phyloP scores from a whole-genome alignment of 768 basidiomycete genomes.

The Bullera alba region DNA sequence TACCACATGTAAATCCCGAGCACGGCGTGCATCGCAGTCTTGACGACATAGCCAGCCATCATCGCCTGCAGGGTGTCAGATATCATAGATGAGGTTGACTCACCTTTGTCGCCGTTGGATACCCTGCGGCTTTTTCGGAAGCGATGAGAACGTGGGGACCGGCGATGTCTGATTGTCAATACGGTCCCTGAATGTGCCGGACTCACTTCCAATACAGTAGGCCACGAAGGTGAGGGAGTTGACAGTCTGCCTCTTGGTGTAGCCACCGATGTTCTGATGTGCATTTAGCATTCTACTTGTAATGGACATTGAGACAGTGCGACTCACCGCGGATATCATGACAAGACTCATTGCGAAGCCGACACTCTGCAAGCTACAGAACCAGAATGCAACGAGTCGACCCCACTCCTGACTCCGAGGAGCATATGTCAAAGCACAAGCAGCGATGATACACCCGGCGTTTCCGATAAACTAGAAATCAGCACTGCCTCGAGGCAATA shows the following conservation, averaged over 20 bases:
- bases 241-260: constrained; percentile 38
- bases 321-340: too few relatives aligned
- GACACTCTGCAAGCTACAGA: constrained; percentile 35
- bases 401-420: constrained; percentile 39
- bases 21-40: constrained; percentile 30
- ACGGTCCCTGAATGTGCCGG: too few relatives aligned
- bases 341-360: constrained; percentile 46
- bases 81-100: too few relatives aligned
- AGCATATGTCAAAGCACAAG: constrained; percentile 44
- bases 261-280: constrained; percentile 40
- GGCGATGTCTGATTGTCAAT: too few relatives aligned
- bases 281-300: too few relatives aligned
- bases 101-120: constrained; percentile 38
- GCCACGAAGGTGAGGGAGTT: constrained; percentile 41
- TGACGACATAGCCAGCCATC: constrained; percentile 38
- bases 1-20: too few relatives aligned
- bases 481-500: constrained; percentile 36
- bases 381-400: constrained; percentile 43
- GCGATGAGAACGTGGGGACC: constrained; percentile 33
- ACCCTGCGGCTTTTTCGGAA: constrained; percentile 36
- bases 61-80: too few relatives aligned
- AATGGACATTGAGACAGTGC: too few relatives aligned
- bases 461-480: constrained; percentile 42
- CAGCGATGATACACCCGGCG: constrained; percentile 38
- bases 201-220: constrained; percentile 43